phyloP scores from a whole-genome alignment of 2,329 filamentous ascomycete genomes.

The Exophiala bonariae region DNA sequence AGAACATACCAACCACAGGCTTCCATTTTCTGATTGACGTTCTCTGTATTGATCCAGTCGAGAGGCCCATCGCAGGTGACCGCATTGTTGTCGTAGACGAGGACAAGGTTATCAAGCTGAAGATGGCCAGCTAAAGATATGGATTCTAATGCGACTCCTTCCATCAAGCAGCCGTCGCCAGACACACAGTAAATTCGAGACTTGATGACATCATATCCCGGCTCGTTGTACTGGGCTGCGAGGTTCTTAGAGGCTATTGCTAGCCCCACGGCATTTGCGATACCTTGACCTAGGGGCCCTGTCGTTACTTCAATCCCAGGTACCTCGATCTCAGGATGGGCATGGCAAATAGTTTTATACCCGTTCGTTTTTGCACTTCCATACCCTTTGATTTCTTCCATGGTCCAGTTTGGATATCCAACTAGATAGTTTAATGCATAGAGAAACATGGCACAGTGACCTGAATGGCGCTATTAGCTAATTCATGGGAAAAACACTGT shows the following conservation, averaged over 20 bases:
- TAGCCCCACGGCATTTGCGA: conserved; percentile 60
- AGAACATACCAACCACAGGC: conserved; percentile 58
- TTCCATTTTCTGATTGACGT: conserved; percentile 59
- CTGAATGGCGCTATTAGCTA: too few relatives aligned
- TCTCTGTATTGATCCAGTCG: conserved; percentile 56
- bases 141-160: conserved; percentile 59
- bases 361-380: conserved; percentile 29
- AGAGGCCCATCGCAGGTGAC: conserved; percentile 60
- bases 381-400: conserved; percentile 37
- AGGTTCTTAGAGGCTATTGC: conserved; percentile 59
- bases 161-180: conserved; percentile 60
- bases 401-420: conserved; percentile 34
- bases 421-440: conserved; percentile 35
- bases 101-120: conserved; percentile 55
- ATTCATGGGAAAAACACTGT: too few relatives aligned
- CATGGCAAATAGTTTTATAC: conserved; percentile 46
- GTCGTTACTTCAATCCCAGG: conserved; percentile 59
- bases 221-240: conserved; percentile 52
- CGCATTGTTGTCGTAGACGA: conserved; percentile 63
- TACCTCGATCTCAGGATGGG: conserved; percentile 52
- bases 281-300: conserved; percentile 57
- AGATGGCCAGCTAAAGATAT: conserved; percentile 58
- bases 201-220: conserved; percentile 46
- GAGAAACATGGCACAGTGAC: conserved; percentile 24
- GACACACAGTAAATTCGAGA: conserved; percentile 57